Evolutionary conservation across 768 basidiomycete genomes (phyloP).

Genomic region (Leccinum olivaceopallidum): DNA sequence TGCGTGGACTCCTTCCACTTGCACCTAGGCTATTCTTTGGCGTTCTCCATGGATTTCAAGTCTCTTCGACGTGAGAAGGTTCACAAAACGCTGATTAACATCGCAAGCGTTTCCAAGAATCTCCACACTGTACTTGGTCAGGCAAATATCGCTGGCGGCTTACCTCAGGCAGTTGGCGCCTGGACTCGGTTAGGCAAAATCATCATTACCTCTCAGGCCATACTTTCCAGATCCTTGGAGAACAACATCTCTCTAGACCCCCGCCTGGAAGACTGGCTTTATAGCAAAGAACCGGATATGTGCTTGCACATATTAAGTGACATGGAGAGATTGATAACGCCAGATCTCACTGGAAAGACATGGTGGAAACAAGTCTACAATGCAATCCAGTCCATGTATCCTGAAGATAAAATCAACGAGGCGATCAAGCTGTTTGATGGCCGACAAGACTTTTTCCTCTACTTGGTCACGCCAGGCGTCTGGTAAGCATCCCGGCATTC

Average conservation of each 20-base stretch:
- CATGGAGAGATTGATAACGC: background rate
- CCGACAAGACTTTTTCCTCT: conserved; percentile 1
- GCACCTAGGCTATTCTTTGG: no score
- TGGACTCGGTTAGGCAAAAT: conserved; percentile 4
- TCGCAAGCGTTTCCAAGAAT: background rate
- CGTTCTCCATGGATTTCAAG: background rate
- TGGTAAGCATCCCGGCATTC: background rate
- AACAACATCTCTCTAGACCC: background rate
- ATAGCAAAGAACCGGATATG: conserved; percentile 7
- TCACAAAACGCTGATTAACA: background rate
- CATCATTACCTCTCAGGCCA: background rate
- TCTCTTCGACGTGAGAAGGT: background rate
- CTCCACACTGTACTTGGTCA: background rate
- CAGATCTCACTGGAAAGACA: background rate
- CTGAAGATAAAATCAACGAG: background rate
- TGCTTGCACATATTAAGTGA: conserved; percentile 5
- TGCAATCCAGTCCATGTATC: background rate
- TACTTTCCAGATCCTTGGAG: background rate
- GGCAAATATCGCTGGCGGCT: background rate
- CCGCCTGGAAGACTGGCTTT: conserved; percentile 5
- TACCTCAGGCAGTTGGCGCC: background rate
- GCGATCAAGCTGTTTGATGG: conserved; percentile 6
- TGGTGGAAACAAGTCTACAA: background rate
- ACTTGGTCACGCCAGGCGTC: background rate
- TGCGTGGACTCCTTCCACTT: no score